These are phyloP conservation scores for Thelonectria rubi DNA, from an alignment of 2,329 filamentous ascomycete species.

Conservation along the genomic window DNA sequence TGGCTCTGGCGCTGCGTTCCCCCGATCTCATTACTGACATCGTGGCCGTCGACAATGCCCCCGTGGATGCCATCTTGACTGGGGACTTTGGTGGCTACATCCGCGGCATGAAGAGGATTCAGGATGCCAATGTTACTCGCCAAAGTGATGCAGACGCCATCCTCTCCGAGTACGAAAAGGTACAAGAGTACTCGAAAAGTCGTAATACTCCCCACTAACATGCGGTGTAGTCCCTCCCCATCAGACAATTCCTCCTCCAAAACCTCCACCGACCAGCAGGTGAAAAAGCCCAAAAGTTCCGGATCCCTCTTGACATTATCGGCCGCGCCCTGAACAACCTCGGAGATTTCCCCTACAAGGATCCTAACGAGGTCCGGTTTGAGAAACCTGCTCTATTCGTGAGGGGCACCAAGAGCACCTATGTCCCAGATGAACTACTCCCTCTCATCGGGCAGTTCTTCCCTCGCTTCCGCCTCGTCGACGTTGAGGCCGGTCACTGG, in stretches of 20 bases:
- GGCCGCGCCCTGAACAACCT: slow-evolving; percentile 75
- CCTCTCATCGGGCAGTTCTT: slow-evolving; percentile 86
- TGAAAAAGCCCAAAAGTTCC: slow-evolving; percentile 72
- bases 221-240: slow-evolving; percentile 63
- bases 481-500: slow-evolving; percentile 87
- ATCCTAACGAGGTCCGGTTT: slow-evolving; percentile 74
- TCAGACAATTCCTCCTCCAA: slow-evolving; percentile 91
- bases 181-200: slow-evolving; percentile 40
- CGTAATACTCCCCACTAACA: too few relatives aligned
- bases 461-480: slow-evolving; percentile 75
- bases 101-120: slow-evolving; percentile 83
- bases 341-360: slow-evolving; percentile 87
- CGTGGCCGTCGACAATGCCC: slow-evolving; percentile 91
- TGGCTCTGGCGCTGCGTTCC: slow-evolving; percentile 80
- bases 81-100: slow-evolving; percentile 83
- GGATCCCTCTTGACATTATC: slow-evolving; percentile 79
- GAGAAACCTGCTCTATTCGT: slow-evolving; percentile 84
- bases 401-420: slow-evolving; percentile 78
- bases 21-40: slow-evolving; percentile 75
- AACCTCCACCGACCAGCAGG: slow-evolving; percentile 73
- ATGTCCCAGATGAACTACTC: slow-evolving; percentile 81
- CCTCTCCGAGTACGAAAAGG: slow-evolving; percentile 76
- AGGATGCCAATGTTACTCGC: slow-evolving; percentile 71
- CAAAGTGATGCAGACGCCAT: slow-evolving; percentile 84
- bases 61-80: slow-evolving; percentile 79